A percentile compares a stretch with the other conserved stretches of the same genome.
These are phyloP conservation scores for Erodium moschatum DNA, from an alignment of 441 rosid species.

Conservation along the genomic window DNA sequence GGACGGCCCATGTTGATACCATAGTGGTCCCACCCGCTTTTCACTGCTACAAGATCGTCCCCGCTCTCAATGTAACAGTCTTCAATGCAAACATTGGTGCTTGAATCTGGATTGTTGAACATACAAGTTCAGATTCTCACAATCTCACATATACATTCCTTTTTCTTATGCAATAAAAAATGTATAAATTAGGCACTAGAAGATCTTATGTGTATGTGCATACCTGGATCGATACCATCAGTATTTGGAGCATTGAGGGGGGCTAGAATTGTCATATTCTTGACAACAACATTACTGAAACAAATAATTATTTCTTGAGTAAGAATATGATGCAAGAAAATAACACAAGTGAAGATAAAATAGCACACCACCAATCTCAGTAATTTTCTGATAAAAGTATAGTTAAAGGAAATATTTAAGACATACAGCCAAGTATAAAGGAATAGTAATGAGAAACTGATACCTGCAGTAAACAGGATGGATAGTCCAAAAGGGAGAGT, in stretches of 20 bases:
- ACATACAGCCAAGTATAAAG: neutral
- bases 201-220: neutral
- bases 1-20: slow-evolving; percentile 75
- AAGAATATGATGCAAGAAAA: too few species aligned
- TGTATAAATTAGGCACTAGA: neutral
- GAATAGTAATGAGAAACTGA: neutral
- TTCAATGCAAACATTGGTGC: slow-evolving; percentile 77
- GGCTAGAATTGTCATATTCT: slow-evolving; percentile 75
- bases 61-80: slow-evolving; percentile 91
- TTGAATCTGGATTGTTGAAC: slow-evolving; percentile 45
- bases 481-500: slow-evolving; percentile 90
- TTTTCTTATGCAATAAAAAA: neutral
- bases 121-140: neutral
- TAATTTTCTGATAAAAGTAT: neutral
- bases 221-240: slow-evolving; percentile 75
- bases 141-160: neutral
- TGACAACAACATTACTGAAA: slow-evolving; percentile 72
- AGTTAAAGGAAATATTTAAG: neutral
- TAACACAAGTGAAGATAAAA: neutral
- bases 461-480: slow-evolving; percentile 95
- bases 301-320: slow-evolving; percentile 12
- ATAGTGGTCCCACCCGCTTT: slow-evolving; percentile 98
- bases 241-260: slow-evolving; percentile 92
- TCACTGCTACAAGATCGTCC: slow-evolving; percentile 88
- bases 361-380: neutral